A percentile compares a stretch with the other conserved stretches of the same genome.
Evolutionary conservation across 345 rosid genomes (phyloP).

Genomic region (Psidium friedrichsthalianum): DNA sequence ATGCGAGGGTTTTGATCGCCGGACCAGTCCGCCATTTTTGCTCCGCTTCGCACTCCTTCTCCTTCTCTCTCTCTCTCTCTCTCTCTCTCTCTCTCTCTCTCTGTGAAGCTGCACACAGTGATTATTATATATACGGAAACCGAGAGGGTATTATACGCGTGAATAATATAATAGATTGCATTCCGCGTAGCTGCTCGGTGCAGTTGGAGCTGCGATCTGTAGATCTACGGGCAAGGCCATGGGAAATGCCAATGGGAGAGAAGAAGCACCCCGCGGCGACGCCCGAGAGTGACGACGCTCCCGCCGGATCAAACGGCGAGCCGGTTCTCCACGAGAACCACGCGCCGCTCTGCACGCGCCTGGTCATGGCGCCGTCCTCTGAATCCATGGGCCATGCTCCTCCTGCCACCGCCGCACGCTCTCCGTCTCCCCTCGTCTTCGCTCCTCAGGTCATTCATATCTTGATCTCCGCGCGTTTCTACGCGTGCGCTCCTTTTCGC

Average conservation of each 20-base stretch:
- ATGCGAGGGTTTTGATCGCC: background rate
- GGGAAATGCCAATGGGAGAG: conserved; percentile 85
- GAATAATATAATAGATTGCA: background rate
- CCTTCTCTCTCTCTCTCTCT: background rate
- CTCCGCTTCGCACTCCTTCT: background rate
- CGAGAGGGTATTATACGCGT: background rate
- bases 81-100: background rate
- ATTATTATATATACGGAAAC: background rate
- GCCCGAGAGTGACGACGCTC: background rate
- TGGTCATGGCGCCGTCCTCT: conserved; percentile 24
- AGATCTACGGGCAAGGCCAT: conserved; percentile 17
- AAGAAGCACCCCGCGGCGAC: conserved; percentile 4
- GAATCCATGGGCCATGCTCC: conserved; percentile 39
- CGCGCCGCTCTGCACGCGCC: conserved; percentile 2
- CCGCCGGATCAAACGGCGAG: conserved; percentile 32
- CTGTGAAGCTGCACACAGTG: background rate
- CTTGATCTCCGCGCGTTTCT: background rate
- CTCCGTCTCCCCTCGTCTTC: conserved; percentile 56
- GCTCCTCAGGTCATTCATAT: conserved; percentile 53
- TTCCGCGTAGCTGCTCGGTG: background rate
- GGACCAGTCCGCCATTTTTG: background rate
- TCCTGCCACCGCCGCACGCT: conserved; percentile 42
- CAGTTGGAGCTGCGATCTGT: background rate
- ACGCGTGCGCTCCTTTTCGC: background rate
- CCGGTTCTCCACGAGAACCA: conserved; percentile 7